Conservation (phyloP, 106 monocot genomes). For the Phalaenopsis equestris region DNA sequence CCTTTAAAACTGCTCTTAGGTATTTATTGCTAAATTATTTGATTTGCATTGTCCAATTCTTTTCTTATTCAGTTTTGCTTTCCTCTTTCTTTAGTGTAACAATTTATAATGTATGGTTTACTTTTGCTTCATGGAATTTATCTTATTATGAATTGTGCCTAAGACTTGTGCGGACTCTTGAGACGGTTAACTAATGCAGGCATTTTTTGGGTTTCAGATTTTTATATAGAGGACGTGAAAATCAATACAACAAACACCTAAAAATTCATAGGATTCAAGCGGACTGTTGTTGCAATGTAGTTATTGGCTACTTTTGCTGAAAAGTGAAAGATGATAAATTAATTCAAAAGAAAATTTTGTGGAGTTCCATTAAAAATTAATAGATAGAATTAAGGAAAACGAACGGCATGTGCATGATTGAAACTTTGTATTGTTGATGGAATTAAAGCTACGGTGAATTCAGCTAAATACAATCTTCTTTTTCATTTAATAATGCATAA, state of each 20-base stretch:
- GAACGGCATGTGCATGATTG: neutral
- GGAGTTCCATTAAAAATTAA: neutral
- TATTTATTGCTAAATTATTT: slow-evolving; percentile 23
- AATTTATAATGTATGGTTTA: neutral
- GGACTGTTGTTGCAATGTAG: neutral
- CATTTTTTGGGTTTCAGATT: too few relatives aligned
- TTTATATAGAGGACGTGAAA: neutral
- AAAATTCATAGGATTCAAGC: neutral
- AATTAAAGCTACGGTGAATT: neutral
- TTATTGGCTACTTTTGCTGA: neutral
- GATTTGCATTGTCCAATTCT: neutral
- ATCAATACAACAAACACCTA: neutral
- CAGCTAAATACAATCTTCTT: neutral
- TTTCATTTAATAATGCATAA: neutral
- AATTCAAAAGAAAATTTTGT: neutral
- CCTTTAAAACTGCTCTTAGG: slow-evolving; percentile 67
- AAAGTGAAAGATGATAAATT: neutral
- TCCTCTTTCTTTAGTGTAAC: neutral
- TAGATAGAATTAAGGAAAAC: neutral
- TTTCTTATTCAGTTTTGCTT: neutral
- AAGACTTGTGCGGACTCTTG: neutral
- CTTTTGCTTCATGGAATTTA: neutral
- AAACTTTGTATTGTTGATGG: neutral
- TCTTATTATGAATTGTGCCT: neutral
- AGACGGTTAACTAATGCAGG: neutral